A percentile compares a stretch with the other conserved stretches of the same genome.
These are phyloP conservation scores for Onygena corvina DNA, from an alignment of 2,329 filamentous ascomycete genomes.

Conservation along the genomic window DNA sequence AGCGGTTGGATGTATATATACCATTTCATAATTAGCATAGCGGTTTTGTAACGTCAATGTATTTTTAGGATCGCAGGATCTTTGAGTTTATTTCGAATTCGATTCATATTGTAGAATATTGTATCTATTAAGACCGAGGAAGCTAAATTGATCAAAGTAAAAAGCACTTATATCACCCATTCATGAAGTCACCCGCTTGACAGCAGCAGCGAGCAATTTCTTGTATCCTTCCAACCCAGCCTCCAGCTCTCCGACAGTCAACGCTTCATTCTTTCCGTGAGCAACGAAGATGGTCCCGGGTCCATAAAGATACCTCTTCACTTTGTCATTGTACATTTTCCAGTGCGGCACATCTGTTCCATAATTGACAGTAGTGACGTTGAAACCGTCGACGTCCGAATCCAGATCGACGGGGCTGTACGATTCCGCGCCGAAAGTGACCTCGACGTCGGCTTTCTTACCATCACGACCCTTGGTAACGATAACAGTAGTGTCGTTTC, in stretches of 20 bases:
- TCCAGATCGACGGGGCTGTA: constrained; percentile 71
- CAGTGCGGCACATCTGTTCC: constrained; percentile 83
- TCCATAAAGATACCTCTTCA: constrained; percentile 49
- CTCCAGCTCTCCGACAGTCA: constrained; percentile 65
- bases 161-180: background rate
- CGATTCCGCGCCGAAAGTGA: constrained; percentile 37
- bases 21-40: background rate
- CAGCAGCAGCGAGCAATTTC: constrained; percentile 45
- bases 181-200: constrained; percentile 11
- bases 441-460: background rate
- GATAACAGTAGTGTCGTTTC: background rate
- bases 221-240: constrained; percentile 68
- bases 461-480: background rate
- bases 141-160: no score
- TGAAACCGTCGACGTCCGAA: constrained; percentile 75
- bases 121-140: background rate
- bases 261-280: constrained; percentile 69
- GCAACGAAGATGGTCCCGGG: constrained; percentile 69
- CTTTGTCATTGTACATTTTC: constrained; percentile 47
- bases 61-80: background rate
- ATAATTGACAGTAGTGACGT: constrained; percentile 77
- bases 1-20: background rate
- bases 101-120: background rate
- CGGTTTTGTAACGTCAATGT: background rate
- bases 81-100: background rate